Base-by-base conservation (phyloP, 2,329 filamentous ascomycete genomes). In the Hypoxylon sp. region DNA sequence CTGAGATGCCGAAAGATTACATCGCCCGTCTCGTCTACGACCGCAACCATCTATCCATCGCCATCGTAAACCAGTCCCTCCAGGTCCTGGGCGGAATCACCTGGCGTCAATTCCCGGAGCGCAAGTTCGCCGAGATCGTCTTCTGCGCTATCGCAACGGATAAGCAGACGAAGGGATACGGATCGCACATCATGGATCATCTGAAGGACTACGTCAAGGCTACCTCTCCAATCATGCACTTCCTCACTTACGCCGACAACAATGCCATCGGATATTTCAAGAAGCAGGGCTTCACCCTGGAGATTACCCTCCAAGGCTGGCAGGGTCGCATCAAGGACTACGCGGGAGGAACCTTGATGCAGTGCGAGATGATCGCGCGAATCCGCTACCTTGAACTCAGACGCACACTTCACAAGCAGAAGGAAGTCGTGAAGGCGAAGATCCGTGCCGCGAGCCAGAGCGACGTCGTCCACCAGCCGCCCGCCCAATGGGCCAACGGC, bases 271-370 rank as follows among this genome's bases (percentile, higher is more conserved):
- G 94, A 7, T 99, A 97, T 71, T 99, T 99, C 74, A 96, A 97
- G 72, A 99, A 99, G 70, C 94, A 99, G 70, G 94, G 94, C 0
- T 99, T 99, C 68, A 97, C 94, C 1, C 97, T 97, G 70, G 93
- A 99, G 65, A 97, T 99, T 59, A 96, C 92, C 0, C 83, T 99
- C 1, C 89, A 87, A 2, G 87, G 91, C 3, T 99, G 94, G 94
- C 97, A 97, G 94, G 94, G 94, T 2, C 99, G 97, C 66, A 99
- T 99, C 77, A 99, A 99, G 70, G 94, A 99, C 70, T 99, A 99
- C 71, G 94, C 99, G 73, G 94, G 94, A 50, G 94, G 94, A 51
- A 99, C 94, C 0, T 96, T 99, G 55, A 99, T 99, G 94, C 94
- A 99, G 75, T 99, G 94, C 68, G 91, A 89, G 42, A 97, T 99